Evolutionary conservation across 768 basidiomycete genomes (phyloP).

Genomic region (Tricholoma furcatifolium): DNA sequence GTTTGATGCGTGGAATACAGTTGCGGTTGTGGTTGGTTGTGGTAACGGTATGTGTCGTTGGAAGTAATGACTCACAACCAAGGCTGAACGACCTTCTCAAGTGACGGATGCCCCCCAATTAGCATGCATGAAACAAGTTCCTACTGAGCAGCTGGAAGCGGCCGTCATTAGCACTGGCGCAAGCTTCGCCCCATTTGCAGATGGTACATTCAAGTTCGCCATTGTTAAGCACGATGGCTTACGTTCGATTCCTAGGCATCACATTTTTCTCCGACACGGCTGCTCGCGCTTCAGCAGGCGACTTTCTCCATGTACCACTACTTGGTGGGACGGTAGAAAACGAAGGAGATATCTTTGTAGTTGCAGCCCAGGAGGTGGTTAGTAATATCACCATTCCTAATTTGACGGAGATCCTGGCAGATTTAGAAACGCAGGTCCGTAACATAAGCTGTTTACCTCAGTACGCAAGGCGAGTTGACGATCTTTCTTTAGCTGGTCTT

Average conservation of each 20-base stretch:
- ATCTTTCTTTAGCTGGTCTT: constrained; percentile 7
- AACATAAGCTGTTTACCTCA: neutral
- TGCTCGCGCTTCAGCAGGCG: constrained; percentile 10
- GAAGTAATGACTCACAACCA: neutral
- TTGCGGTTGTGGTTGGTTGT: constrained; percentile 30
- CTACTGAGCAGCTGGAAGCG: constrained; percentile 25
- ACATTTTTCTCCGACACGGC: constrained; percentile 30
- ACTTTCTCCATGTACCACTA: constrained; percentile 13
- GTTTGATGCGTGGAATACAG: neutral
- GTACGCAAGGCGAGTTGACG: neutral
- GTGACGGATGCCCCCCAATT: constrained; percentile 27
- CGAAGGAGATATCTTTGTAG: constrained; percentile 16
- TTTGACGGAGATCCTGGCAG: constrained; percentile 5
- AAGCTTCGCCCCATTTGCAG: constrained; percentile 25
- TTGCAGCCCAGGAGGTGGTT: neutral
- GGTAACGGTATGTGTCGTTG: constrained; percentile 23
- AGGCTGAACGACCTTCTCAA: neutral
- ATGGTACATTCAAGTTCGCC: constrained; percentile 26
- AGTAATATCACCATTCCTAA: constrained; percentile 6
- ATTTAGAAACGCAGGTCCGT: constrained; percentile 6
- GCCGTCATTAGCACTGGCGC: constrained; percentile 24
- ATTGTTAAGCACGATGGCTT: neutral
- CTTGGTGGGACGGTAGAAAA: constrained; percentile 26
- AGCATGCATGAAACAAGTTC: constrained; percentile 31
- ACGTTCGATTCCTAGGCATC: constrained; percentile 17